phyloP scores from a whole-genome alignment of 2,329 filamentous ascomycete species.

The Malbranchea zuffiana region DNA sequence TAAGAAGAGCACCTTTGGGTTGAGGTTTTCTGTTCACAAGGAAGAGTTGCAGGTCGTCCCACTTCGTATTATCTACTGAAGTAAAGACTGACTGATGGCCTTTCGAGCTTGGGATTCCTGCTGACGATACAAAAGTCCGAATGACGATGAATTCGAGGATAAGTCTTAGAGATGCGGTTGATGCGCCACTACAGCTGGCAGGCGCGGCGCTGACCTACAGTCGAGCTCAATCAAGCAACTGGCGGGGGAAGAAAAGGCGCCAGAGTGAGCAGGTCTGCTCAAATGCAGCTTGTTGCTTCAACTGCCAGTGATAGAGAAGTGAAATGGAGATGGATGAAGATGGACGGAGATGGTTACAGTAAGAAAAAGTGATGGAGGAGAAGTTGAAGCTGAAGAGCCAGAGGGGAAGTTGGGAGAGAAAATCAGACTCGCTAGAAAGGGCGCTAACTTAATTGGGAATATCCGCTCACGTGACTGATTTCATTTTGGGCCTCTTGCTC shows the following conservation, averaged over 20 bases:
- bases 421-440: no score
- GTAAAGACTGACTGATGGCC: slow-evolving; percentile 7
- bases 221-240: slow-evolving; percentile 2
- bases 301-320: slow-evolving; percentile 1
- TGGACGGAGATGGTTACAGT: slow-evolving; percentile 11
- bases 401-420: no score
- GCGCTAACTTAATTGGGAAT: no score
- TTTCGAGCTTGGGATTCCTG: no score
- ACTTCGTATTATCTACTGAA: slow-evolving; percentile 6
- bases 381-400: slow-evolving; percentile 11
- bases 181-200: slow-evolving; percentile 10
- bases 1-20: not conserved
- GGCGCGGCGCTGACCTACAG: slow-evolving; percentile 8
- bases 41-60: not conserved
- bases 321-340: slow-evolving; percentile 10
- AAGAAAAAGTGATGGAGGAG: slow-evolving; percentile 7
- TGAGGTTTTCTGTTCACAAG: not conserved
- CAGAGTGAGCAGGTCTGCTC: slow-evolving; percentile 5
- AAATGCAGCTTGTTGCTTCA: slow-evolving; percentile 1
- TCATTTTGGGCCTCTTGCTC: no score
- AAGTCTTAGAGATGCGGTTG: slow-evolving; percentile 5
- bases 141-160: slow-evolving; percentile 3
- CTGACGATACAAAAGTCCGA: no score
- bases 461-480: no score
- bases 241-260: slow-evolving; percentile 3